Evolutionary conservation across 2,329 filamentous ascomycete genomes (phyloP).

Genomic region (Alternaria ethzedia): DNA sequence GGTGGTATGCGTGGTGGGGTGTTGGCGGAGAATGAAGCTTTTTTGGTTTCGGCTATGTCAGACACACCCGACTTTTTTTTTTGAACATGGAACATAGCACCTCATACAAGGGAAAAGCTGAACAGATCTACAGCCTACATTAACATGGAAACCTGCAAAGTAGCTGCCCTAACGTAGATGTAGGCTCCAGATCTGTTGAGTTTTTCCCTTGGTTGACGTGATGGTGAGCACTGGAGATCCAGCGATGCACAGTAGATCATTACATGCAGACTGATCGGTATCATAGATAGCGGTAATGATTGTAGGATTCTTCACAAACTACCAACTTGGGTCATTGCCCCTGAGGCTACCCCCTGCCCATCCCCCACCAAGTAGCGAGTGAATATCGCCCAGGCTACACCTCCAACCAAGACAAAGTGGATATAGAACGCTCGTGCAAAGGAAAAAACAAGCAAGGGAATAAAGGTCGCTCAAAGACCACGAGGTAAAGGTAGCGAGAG

Average conservation of each 20-base stretch:
- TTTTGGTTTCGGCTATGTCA: background rate
- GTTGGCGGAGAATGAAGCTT: background rate
- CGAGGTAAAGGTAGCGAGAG: background rate
- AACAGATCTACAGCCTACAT: no score
- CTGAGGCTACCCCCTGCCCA: background rate
- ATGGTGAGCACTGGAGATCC: no score
- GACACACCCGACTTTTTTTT: background rate
- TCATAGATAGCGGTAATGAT: background rate
- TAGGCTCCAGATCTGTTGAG: no score
- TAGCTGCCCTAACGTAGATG: no score
- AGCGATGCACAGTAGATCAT: background rate
- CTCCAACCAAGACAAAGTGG: background rate
- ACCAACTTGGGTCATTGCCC: slow-evolving; percentile 1
- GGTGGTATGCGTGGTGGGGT: background rate
- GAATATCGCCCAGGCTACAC: background rate
- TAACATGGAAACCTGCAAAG: no score
- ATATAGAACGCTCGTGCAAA: slow-evolving; percentile 54
- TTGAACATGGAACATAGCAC: no score
- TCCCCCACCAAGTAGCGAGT: background rate
- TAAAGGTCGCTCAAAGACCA: slow-evolving; percentile 2
- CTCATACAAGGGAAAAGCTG: no score
- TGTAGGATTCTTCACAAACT: slow-evolving; percentile 6
- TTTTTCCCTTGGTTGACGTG: no score
- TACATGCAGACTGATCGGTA: background rate
- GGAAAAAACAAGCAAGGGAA: background rate